Base-by-base conservation (phyloP, 768 basidiomycete species). In the Macrolepiota fuliginosa region DNA sequence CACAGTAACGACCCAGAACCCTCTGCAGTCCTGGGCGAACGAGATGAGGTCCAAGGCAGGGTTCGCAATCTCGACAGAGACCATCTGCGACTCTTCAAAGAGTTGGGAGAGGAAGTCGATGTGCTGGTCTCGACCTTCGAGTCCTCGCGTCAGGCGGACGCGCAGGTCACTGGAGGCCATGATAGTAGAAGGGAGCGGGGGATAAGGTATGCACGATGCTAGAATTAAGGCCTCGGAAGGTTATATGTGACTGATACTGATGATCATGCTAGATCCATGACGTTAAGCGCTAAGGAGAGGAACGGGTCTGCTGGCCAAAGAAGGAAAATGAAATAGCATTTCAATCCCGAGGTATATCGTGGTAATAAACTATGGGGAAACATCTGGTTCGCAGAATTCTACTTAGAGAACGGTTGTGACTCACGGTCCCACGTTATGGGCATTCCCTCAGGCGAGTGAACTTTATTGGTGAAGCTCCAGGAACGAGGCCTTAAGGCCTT, bases 1-100 rank as follows among this genome's bases (percentile, higher is more conserved):
- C 36, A 35, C 25, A 65, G 70, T 66, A 46, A 84, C 75, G n/a
- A 79, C 73, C 74, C 80, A 66, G 82, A 80, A 68, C 71, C 79
- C 54, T 72, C 69, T 4, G 75, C 71, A 15, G 63, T 68, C 53
- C 22, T 67, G 58, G 5, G 77, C 72, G 58, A 83, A 83, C 0
- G 77, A 75, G 17, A 81, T 50, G 1, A 83, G 58, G 64, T 82
- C 81, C 29, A 76, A 59, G 4, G 64, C 62, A 0, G 76, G 74
- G 59, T 73, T 65, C 4, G 77, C 72, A 4, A 73, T 67, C 47
- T 83, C 83, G 4, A 79, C 70, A 1, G 79, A 74, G 45, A 69
- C 68, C 13, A 75, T 66, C 62, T 81, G 81, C 40, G 83, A 72
- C 50, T 79, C 65, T 39, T 77, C 77, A 64, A 76, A 82, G 32